These are phyloP conservation scores for Russula griseocarnosa DNA, from an alignment of 768 basidiomycete genomes.

Conservation along the genomic window DNA sequence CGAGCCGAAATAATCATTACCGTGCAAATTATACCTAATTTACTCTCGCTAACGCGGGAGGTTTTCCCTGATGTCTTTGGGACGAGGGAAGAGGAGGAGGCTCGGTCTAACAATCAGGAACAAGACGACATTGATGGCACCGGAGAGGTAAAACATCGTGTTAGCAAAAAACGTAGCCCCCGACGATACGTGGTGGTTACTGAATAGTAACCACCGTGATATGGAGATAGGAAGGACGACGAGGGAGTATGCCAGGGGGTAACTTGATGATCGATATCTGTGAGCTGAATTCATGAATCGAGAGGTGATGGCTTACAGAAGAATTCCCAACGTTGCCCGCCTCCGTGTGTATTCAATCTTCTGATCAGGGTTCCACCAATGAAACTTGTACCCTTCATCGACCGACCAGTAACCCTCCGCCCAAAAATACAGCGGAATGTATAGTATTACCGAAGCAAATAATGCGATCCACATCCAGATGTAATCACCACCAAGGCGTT, in stretches of 20 bases:
- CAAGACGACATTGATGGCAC: slow-evolving; percentile 27
- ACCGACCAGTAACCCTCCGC: slow-evolving; percentile 30
- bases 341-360: slow-evolving; percentile 6
- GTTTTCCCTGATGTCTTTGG: too few species aligned
- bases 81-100: slow-evolving; percentile 35
- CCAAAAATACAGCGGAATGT: slow-evolving; percentile 32
- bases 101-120: slow-evolving; percentile 20
- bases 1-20: too few species aligned
- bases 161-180: slow-evolving; percentile 36
- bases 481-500: slow-evolving; percentile 42
- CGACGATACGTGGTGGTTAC: slow-evolving; percentile 33
- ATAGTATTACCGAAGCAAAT: slow-evolving; percentile 12
- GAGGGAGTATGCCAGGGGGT: slow-evolving; percentile 1
- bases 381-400: slow-evolving; percentile 37
- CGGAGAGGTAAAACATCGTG: slow-evolving; percentile 21
- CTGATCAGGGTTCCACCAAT: slow-evolving; percentile 16
- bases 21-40: too few species aligned
- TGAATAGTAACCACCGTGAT: not conserved
- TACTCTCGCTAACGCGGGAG: too few species aligned
- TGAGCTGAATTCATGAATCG: slow-evolving; percentile 2
- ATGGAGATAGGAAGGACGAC: not conserved
- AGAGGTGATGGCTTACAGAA: slow-evolving; percentile 32
- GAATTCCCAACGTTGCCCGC: slow-evolving; percentile 16
- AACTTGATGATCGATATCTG: not conserved
- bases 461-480: slow-evolving; percentile 41